Base-by-base conservation (phyloP, 2,329 filamentous ascomycete genomes). In the Alternaria panax region DNA sequence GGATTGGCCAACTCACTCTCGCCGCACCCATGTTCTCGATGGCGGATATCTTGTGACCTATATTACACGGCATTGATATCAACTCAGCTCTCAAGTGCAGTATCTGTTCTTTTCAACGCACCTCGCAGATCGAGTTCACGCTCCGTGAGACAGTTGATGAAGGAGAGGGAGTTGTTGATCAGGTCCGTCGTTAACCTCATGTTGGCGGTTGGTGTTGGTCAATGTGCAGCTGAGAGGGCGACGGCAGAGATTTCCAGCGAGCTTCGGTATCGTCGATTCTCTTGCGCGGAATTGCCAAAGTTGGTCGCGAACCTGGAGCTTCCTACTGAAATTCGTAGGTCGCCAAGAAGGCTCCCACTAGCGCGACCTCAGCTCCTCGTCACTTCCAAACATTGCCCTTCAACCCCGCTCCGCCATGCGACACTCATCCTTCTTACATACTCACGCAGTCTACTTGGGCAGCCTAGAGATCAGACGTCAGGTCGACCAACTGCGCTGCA, bases 121-220 rank as follows among this genome's bases (percentile, higher is more conserved):
- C 95, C 95, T 97, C 95, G 90, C 75, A 99, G 92, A 85, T 98
- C 93, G 80, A 99, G 88, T 87, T 99, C 95, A 81, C 95, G 92
- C 87, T 99, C 95, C 84, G 95, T 96, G 80, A 99, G 87, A 79
- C 94, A 93, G 83, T 98, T 99, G 82, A 98, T 91, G 86, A 97
- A 99, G 80, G 94, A 97, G 71, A 97, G 90, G 78, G 95, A 97
- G 80, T 88, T 89, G 81, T 92, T 88, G 83, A 99, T 96, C 75
- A 98, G 89, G 80, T 98, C 95, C 71, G 92, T 90, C 65, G 94
- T 97, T 83, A 99, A 89, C 86, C 94, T 90, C 95, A 99, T 98
- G 47, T 66, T 83, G 77, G 73, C 70, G 61, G 54, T 60, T 32
- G 53, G 25, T 22, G 9, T 22, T 51, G 16, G n/a, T 30, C 24